Base-by-base conservation (phyloP, 2,329 filamentous ascomycete genomes). In the Cercospora zeina region DNA sequence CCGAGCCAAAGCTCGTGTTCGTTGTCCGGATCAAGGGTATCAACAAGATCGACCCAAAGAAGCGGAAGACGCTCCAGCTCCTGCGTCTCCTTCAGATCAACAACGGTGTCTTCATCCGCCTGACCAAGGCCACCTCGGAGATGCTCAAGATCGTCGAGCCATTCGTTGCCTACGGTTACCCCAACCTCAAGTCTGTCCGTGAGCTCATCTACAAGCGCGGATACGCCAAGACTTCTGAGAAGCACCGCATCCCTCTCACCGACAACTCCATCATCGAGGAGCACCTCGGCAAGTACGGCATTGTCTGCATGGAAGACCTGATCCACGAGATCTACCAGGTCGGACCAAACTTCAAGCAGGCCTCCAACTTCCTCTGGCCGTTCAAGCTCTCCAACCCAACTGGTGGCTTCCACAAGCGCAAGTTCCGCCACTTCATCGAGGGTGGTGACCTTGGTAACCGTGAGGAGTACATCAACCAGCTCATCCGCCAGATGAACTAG, bases 11-110 rank as follows among this genome's bases (percentile, higher is more conserved):
- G 84, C 85, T 99, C 77, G 92, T 93, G 84, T 99, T 99, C 81
- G 88, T 99, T 75, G 84, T 97, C 82, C 93, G 95, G 81, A 99
- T 99, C 87, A 99, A 99, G 91, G 95, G 93, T 96, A 97, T 99
- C 92, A 97, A 97, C 91, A 99, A 99, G 90, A 97, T 99, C 76
- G 88, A 96, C 79, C 95, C 95, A 75, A 97, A 99, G 90, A 96
- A 96, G 82, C 93, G 95, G 87, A 99, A 99, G 89, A 97, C 96
- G 78, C 88, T 99, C 75, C 95, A 99, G 85, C 91, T 99, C 67
- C 93, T 99, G 80, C 93, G 95, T 86, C 91, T 99, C 71, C 89
- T 99, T 76, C 95, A 99, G 86, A 99, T 99, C 90, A 99, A 99
- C 91, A 97, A 96, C 82, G 95, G 93, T 82, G 91, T 97, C 81